phyloP scores from a whole-genome alignment of 768 basidiomycete genomes.

The Suillus fuscotomentosus region DNA sequence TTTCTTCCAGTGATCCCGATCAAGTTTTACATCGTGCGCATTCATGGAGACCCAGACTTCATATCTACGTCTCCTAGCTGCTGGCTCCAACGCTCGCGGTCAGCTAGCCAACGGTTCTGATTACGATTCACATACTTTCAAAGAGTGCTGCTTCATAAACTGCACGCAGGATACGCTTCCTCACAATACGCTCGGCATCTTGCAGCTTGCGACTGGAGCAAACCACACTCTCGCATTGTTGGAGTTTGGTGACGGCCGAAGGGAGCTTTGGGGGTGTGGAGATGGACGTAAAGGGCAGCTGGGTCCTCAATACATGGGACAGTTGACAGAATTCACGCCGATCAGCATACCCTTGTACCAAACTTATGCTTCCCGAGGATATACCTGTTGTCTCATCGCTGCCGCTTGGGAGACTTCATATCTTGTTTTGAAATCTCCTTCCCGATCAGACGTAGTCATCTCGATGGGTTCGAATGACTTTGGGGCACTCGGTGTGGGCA shows the following conservation, averaged over 20 bases:
- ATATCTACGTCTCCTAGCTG: conserved; percentile 31
- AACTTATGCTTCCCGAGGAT: too few species aligned
- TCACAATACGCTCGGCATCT: conserved; percentile 28
- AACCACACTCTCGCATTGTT: conserved; percentile 78
- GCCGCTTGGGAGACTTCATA: too few species aligned
- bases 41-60: not conserved
- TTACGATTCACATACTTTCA: conserved; percentile 35
- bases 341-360: conserved; percentile 27
- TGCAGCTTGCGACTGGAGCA: conserved; percentile 65
- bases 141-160: conserved; percentile 28
- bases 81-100: conserved; percentile 50
- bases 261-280: conserved; percentile 73
- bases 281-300: conserved; percentile 73
- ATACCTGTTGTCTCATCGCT: too few species aligned
- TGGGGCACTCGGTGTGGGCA: conserved; percentile 70
- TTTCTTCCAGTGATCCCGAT: too few species aligned
- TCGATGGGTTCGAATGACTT: conserved; percentile 87
- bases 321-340: conserved; percentile 40
- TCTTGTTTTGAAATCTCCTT: conserved; percentile 36
- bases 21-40: too few species aligned
- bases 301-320: conserved; percentile 40
- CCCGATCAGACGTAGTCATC: conserved; percentile 52
- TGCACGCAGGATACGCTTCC: conserved; percentile 23
- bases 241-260: conserved; percentile 26
- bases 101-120: conserved; percentile 41